Base-by-base conservation (phyloP, 139 green algal genomes). In the Gonium pectorale region DNA sequence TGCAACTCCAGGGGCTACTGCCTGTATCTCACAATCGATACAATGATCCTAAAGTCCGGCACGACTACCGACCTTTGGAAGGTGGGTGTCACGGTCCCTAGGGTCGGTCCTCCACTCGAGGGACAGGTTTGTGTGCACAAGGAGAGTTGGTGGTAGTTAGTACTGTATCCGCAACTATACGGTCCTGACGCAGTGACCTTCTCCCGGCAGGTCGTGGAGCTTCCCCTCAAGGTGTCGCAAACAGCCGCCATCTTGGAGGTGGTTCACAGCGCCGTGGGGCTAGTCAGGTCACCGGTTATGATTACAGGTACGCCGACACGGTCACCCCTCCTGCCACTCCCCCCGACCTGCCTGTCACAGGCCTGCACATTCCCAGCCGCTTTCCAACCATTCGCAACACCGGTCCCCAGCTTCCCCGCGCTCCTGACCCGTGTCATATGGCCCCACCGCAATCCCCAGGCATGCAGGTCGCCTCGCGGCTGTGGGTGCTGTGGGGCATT, bases 401-500 rank as follows among this genome's bases (percentile, higher is more conserved):
- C n/a, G n/a, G n/a, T n/a, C n/a, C n/a, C n/a, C n/a, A 38, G 52
- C 6, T 49, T 31, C 40, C 22, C 68, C 44, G 46, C 68, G 6
- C 43, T 26, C 7, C n/a, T n/a, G n/a, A n/a, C n/a, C n/a, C n/a
- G n/a, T 72, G 66, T 33, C 33, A 33, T 72, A 51, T 33, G 26
- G 33, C 66, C 40, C 37, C n/a, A 13, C 67, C n/a, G 27, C 59
- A 22, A 7, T n/a, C 1, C 49, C 40, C 92, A 96, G 95, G 86
- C 78, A 96, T 95, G 74, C 96, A 99, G 86, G 95, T 99, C 9
- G 89, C 92, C 17, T 98, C 94, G 0, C 87, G 96, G 17, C 80
- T 98, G 5, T 97, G 94, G 92, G 86, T 97, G 24, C 85, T 98
- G 29, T 98, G 96, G 96, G 96, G 94, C 40, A 92, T 99, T 22